These are phyloP conservation scores for Orbilia oligospora DNA, from an alignment of 2,329 filamentous ascomycete genomes.

Conservation along the genomic window DNA sequence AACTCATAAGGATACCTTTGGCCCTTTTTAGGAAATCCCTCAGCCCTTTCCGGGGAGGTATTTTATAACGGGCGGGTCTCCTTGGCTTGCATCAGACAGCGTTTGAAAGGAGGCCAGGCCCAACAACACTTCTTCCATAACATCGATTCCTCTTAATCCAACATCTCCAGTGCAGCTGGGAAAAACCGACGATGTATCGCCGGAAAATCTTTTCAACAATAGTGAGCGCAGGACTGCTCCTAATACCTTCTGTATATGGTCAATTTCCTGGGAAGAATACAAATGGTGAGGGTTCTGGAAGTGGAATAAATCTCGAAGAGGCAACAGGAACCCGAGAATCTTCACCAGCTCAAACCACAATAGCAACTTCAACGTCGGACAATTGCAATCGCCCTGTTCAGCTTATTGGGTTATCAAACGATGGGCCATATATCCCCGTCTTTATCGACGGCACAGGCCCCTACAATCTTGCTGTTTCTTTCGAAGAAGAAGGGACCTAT, in stretches of 20 bases:
- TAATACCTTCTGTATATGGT: constrained; percentile 25
- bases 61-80: constrained; percentile 32
- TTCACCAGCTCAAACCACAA: constrained; percentile 22
- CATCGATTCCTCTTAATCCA: constrained; percentile 18
- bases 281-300: constrained; percentile 7
- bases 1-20: constrained; percentile 9
- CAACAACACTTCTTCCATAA: constrained; percentile 51
- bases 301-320: background rate
- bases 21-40: constrained; percentile 39
- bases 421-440: constrained; percentile 42
- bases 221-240: constrained; percentile 29
- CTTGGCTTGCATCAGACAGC: constrained; percentile 50
- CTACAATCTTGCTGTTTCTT: constrained; percentile 34
- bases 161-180: constrained; percentile 36
- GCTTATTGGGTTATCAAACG: constrained; percentile 16
- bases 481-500: constrained; percentile 37
- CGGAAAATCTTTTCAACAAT: constrained; percentile 49
- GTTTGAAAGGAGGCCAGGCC: constrained; percentile 32
- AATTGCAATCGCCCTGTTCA: constrained; percentile 22
- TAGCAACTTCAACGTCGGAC: background rate
- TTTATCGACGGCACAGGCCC: background rate
- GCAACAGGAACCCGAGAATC: constrained; percentile 7
- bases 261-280: constrained; percentile 51
- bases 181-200: constrained; percentile 48
- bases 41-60: constrained; percentile 37